Evolutionary conservation across 2,329 filamentous ascomycete species (phyloP).

Genomic region (Diaporthe ampelina): DNA sequence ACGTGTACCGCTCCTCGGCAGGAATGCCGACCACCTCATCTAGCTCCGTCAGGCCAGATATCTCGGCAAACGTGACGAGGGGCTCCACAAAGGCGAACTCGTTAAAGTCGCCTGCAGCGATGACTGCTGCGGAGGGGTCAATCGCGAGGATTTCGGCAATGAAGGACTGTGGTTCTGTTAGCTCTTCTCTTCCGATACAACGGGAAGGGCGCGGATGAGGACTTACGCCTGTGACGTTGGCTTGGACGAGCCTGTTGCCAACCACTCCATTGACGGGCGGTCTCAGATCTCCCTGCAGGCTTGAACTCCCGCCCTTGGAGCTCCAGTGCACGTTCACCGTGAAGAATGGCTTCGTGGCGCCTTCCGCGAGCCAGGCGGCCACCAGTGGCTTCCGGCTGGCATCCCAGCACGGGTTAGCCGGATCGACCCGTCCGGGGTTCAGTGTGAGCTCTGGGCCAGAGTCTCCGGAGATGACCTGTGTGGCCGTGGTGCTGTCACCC

Average conservation of each 20-base stretch:
- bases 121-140: slow-evolving; percentile 69
- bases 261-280: slow-evolving; percentile 77
- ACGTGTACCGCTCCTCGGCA: slow-evolving; percentile 75
- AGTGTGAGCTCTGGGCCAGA: slow-evolving; percentile 69
- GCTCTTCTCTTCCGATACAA: not conserved
- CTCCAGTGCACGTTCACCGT: slow-evolving; percentile 80
- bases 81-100: slow-evolving; percentile 77
- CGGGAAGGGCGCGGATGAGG: not conserved
- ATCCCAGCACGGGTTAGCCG: slow-evolving; percentile 70
- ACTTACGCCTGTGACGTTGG: slow-evolving; percentile 69
- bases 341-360: slow-evolving; percentile 69
- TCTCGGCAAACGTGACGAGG: slow-evolving; percentile 64
- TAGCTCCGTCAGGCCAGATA: slow-evolving; percentile 71
- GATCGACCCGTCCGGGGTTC: slow-evolving; percentile 79
- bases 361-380: slow-evolving; percentile 74
- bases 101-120: slow-evolving; percentile 79
- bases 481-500: slow-evolving; percentile 67
- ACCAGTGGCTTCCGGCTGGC: slow-evolving; percentile 76
- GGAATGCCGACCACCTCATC: slow-evolving; percentile 70
- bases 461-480: slow-evolving; percentile 63
- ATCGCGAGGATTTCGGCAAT: slow-evolving; percentile 68
- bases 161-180: slow-evolving; percentile 59
- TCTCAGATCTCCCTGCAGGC: slow-evolving; percentile 74
- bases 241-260: slow-evolving; percentile 68
- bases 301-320: slow-evolving; percentile 75